Evolutionary conservation across 2,329 filamentous ascomycete species (phyloP), one percentile per base, ranked within the genome.

Genomic region (Macrophomina tecta): DNA sequence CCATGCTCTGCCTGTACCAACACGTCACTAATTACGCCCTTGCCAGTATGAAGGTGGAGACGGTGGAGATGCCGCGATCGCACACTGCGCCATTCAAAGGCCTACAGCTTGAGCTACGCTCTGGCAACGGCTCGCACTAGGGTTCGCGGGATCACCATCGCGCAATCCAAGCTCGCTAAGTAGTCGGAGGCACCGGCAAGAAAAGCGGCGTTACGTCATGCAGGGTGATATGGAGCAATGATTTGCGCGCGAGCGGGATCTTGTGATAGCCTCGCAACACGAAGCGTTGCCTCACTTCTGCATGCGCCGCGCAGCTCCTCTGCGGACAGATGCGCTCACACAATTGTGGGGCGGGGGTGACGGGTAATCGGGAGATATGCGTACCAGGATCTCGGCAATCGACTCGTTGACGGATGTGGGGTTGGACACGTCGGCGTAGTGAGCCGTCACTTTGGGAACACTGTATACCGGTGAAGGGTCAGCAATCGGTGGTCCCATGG

Each of bases 351-450:
- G 45, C 58, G 34, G 16, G 45, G 58, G 58, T 62, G 42, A 62
- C 58, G 45, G 58, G 30, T 8, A 38, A 45, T 62, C 58, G 58
- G 58, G 58, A 62, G 32, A 40, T 40, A 56, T 48, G 52, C 65
- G 56, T 66, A 66, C 77, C 61, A 94, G 77, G 71, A 94, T 86
- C 68, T 93, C 90, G 45, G 84, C 82, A 71, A 97, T 85, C 72
- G 91, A 91, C 38, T 83, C 80, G 67, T 91, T 89, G 69, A 97
- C 94, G 6, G 92, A 94, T 58, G 89, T 87, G 28, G 90, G 90
- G 73, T 91, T 88, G 32, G 92, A 89, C 62, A 97, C 94, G 77
- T 97, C 93, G 75, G 91, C 90, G 76, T 91, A 94, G 81, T 98
- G 94, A 1, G 93, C 92, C 1, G 94, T 97, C 67, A 97, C 91